Evolutionary conservation across 1,139 yeast species (phyloP), one percentile per base, ranked within the genome.

Genomic region (Magnusiomyces suaveolens): DNA sequence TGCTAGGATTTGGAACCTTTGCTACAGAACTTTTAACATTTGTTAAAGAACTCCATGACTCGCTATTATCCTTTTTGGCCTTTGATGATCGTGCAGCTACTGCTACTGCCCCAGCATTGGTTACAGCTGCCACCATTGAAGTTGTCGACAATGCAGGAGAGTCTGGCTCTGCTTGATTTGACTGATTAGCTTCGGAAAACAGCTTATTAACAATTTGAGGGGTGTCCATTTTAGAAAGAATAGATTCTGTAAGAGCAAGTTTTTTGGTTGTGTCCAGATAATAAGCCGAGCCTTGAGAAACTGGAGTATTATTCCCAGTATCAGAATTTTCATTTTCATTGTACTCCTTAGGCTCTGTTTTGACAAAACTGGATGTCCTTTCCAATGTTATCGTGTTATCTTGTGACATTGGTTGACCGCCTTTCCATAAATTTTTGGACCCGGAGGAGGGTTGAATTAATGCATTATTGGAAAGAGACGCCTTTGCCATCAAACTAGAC

Each of bases 121-220:
- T 33, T 2, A 43, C 46, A 14, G 48, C 43, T 14, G 52, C 43
- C 33, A 44, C 24, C 36, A 39, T 50, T 14, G 47, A 43, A 3
- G 48, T 24, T 14, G 48, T 20, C 8, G 47, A 43, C n/a, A 46
- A 25, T 3, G 48, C 48, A 32, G 44, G 48, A 8, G 41, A 47
- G 20, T 10, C 4, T 16, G 44, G 18, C 18, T 3, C 44, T 4
- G 44, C 8, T 8, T 2, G 18, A 6, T 20, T n/a, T 18, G 44
- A 3, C 4, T 12, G 32, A 26, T 23, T 33, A 25, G 3, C 24
- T 44, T 16, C 21, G 14, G 47, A 33, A 23, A 44, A 44, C 20
- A 44, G n/a, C 3, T 32, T 20, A 3, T 25, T 16, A 12, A 44
- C 8, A 6, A 44, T 44, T 44, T 44, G 47, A 14, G 47, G 47